Base-by-base conservation (phyloP, 1,284 basidiomycete species). In the Ceratobasidium sp. region DNA sequence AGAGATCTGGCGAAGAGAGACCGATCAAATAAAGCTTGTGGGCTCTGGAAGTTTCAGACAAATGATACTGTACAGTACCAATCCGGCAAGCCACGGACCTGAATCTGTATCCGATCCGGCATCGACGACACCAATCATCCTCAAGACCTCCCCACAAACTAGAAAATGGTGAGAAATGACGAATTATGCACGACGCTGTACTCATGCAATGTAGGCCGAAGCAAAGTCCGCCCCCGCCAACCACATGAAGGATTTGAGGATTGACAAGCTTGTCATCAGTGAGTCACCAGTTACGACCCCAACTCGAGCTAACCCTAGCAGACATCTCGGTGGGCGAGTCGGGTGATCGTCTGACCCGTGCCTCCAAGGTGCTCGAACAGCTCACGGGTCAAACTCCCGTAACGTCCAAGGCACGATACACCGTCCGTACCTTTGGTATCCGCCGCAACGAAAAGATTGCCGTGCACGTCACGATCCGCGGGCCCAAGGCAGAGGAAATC, bases 361-460 rank as follows among this genome's bases (percentile, higher is more conserved):
- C 96, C 72, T 95, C 96, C 81, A 99, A 99, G 85, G 96, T 99
- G 75, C 86, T 99, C 78, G 97, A 99, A 84, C 97, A 99, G 84
- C 91, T 99, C 73, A 99, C 96, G 76, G 97, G 96, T 78, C 96
- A 99, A 86, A 95, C 96, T 70, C 96, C 97, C 78, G 96, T 99
- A 76, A 98, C 96, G 77, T 97, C 94, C 81, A 99, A 98, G 88
- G 96, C 96, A 73, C 94, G 96, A 77, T 99, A 97, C 92, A 99
- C 97, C 77, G 94, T 99, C 82, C 95, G 96, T 78, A 93, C 93
- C 70, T 99, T 99, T 85, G 92, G 94, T 81, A 99, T 99, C 86
- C 93, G 97, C 81, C 93, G 96, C 85, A 99, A 99, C 87, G 97
- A 99, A 85, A 98, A 99, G 89, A 99, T 99, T 79, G 97, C 97